Base-by-base conservation (phyloP, 2,329 filamentous ascomycete species). In the Monosporascus sp. region DNA sequence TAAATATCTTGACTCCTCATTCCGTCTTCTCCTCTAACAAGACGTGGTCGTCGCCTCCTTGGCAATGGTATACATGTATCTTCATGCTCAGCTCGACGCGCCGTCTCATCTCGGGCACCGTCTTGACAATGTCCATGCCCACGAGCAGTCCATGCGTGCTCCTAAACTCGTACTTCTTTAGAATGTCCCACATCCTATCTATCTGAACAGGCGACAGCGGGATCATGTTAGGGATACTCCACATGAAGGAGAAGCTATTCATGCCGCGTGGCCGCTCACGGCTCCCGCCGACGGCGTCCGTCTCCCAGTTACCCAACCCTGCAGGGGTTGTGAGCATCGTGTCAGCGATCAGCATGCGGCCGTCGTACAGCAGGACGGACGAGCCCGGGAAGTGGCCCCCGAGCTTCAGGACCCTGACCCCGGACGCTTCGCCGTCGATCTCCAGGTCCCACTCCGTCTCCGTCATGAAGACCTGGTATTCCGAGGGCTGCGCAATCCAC, bases 351-450 rank as follows among this genome's bases (percentile, higher is more conserved):
- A 93, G 78, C n/a, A 94, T 70, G 48, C 77, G 78, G 1, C 71
- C 69, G 18, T 78, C 76, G 69, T 81, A 88, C 24, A 86, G 77
- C 55, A 89, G 65, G 3, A 90, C 82, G 54, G 87, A 70, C 58
- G 84, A 89, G 0, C 90, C 90, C 0, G 87, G 86, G 62, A 94
- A 94, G 72, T 95, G 89, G 0, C 90, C 90, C 0, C 89, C 88
- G 0, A 86, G 76, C 67, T 90, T 89, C 50, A 93, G 75, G 0
- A 81, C 82, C 35, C 73, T 79, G 3, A 86, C 76, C 0, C 80
- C 83, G 0, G 75, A 74, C 49, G 68, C 68, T 17, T 61, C 50
- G 5, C 63, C 58, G 9, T 48, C 50, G 48, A 58, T 50, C 1
- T 41, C 48, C 18, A 80, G 62, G 46, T 74, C 66, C 8, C 77